Base-by-base conservation (phyloP, 164 flowering plant genomes). In the Berberis vulgaris region DNA sequence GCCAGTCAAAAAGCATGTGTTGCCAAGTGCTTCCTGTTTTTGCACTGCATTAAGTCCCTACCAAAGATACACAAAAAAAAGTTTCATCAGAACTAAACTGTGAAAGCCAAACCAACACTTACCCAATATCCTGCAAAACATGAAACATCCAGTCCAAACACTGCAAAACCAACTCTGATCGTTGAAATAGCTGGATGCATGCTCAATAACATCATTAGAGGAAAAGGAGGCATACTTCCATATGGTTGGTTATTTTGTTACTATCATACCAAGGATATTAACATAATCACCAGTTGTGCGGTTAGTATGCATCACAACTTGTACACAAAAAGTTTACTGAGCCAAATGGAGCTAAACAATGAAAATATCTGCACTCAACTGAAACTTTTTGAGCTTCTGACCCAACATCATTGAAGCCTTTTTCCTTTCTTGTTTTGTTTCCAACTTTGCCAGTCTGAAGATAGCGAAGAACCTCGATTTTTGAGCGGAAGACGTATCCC, bases 401-500 rank as follows among this genome's bases (percentile, higher is more conserved):
- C 7, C 73, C 74, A 45, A 65, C 46, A 63, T 62, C 59, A 44
- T n/a, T 49, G 52, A 40, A 47, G 39, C 53, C 55, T 52, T 54
- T 60, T 43, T 65, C 74, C 63, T 65, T 77, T 2, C 45, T 41
- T 49, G 73, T 74, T 41, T 38, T 66, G 67, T 67, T 73, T 66
- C 75, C 73, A 41, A 69, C 10, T 41, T 80, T 79, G 46, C 81
- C 83, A 54, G 79, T 77, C 49, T 71, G 66, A 67, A 88, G 77
- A 73, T 80, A 86, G 61, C 83, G 83, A 65, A 53, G 61, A 65
- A 73, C 83, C 49, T 81, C 88, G 69, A 61, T 82, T 77, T 81
- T 63, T 5, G 96, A 88, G 61, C 84, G 86, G 74, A 84, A 83
- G 43, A 69, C 54, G 59, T 71, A 78, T 62, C 86, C 85, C 71